phyloP scores from a whole-genome alignment of 139 green algal genomes.

The Closterium sp. region DNA sequence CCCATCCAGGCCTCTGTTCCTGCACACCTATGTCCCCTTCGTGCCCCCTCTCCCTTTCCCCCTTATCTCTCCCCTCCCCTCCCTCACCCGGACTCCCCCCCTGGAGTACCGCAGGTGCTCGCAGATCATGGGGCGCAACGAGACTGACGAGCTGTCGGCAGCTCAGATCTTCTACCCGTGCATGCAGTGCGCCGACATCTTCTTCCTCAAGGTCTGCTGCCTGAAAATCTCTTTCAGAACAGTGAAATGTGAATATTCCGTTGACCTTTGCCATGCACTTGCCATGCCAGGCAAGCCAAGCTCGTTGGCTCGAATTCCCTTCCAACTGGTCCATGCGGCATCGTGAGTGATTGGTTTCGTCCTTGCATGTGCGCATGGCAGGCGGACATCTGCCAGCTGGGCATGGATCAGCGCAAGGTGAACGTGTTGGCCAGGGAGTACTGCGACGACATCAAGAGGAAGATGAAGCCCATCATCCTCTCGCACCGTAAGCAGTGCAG shows the following conservation, averaged over 20 bases:
- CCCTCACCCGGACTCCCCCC: background rate
- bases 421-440: conserved; percentile 97
- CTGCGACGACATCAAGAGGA: conserved; percentile 90
- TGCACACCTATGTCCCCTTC: no score
- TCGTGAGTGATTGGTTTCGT: no score
- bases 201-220: conserved; percentile 85
- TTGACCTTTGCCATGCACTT: no score
- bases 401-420: conserved; percentile 98
- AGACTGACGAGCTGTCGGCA: conserved; percentile 89
- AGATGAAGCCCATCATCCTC: conserved; percentile 96
- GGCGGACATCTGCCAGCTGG: conserved; percentile 99
- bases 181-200: conserved; percentile 99
- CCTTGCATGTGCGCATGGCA: conserved; percentile 14
- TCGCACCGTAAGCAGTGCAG: conserved; percentile 89
- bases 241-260: no score
- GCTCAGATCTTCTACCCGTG: conserved; percentile 98
- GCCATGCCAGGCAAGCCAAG: no score
- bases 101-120: conserved; percentile 60
- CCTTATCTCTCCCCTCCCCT: no score
- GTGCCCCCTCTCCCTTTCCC: no score
- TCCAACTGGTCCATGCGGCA: no score
- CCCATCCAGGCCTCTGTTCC: no score
- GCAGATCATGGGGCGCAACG: conserved; percentile 95
- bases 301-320: no score
- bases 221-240: no score